Evolutionary conservation across 2,329 filamentous ascomycete species (phyloP).

Genomic region (Massarina eburnea): DNA sequence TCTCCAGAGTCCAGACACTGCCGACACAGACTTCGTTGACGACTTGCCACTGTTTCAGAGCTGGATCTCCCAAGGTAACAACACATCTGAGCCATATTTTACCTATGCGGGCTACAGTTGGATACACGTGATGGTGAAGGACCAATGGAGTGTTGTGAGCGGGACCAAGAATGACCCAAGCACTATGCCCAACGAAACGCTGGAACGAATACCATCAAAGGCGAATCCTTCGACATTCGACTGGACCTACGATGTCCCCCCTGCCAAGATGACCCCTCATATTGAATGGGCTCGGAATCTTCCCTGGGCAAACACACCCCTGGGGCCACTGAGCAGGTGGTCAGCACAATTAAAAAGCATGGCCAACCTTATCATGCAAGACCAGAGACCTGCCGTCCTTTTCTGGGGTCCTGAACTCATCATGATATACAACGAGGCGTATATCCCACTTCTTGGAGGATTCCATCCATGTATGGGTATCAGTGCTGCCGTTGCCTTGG

Average conservation of each 20-base stretch:
- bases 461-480: slow-evolving; percentile 61
- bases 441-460: slow-evolving; percentile 29
- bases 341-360: slow-evolving; percentile 68
- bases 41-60: slow-evolving; percentile 15
- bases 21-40: neutral
- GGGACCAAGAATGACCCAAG: neutral
- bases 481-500: slow-evolving; percentile 62
- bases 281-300: slow-evolving; percentile 68
- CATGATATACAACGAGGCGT: slow-evolving; percentile 44
- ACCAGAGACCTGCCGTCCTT: slow-evolving; percentile 60
- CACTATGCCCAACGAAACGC: neutral
- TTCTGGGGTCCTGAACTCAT: slow-evolving; percentile 48
- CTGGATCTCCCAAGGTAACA: slow-evolving; percentile 15
- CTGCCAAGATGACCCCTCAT: slow-evolving; percentile 59
- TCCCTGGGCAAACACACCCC: slow-evolving; percentile 70
- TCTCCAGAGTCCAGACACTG: slow-evolving; percentile 6
- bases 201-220: neutral
- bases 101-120: slow-evolving; percentile 13
- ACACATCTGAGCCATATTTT: slow-evolving; percentile 4
- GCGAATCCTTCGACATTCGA: neutral
- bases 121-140: slow-evolving; percentile 15
- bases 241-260: slow-evolving; percentile 13
- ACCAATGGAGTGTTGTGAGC: neutral
- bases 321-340: slow-evolving; percentile 75
- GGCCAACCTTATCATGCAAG: slow-evolving; percentile 72